Base-by-base conservation (phyloP, 768 basidiomycete genomes). In the Hericium coralloides region DNA sequence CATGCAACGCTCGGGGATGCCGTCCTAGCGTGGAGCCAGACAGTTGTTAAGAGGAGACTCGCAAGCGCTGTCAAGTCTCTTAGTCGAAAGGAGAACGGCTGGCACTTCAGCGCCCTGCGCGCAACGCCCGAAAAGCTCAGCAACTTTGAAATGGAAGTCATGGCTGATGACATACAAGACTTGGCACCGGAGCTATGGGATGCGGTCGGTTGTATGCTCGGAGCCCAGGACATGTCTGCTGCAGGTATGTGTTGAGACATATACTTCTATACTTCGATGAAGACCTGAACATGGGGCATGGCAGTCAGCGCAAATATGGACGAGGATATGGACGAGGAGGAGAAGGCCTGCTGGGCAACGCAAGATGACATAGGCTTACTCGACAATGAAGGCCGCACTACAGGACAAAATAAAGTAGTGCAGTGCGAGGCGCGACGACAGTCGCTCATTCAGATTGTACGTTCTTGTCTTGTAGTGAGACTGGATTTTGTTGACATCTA, bases 31-130 rank as follows among this genome's bases (percentile, higher is more conserved):
- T 18, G 14, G 15, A 7, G 2, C 14, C 39, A 41, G 1, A 41
- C 39, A 41, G 14, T 18, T 15, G 14, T 12, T 6, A 4, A 14
- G 18, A 5, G 6, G 5, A 41, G 18, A 41, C 18, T 41, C 1
- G 6, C 15, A 1, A 69, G 73, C 1, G 60, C 68, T 2, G 49
- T 49, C 18, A 22, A 20, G 20, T 17, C n/a, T 8, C 22, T 49
- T 9, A 26, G n/a, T 15, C 18, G 14, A 4, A 20, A 22, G 23
- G 49, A 49, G 38, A 57, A 52, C 4, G n/a, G 45, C 4, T 53
- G 51, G 51, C 51, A 53, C 36, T 57, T 57, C 20, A 18, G 12
- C 12, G 56, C 56, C 12, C 10, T 43, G 23, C 43, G 25, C 15
- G 56, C 56, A 9, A 12, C 39, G 2, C 31, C 56, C 12, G 26